Evolutionary conservation across 352 stramenopile genomes (phyloP).

Genomic region (Blastocystis sp.): DNA sequence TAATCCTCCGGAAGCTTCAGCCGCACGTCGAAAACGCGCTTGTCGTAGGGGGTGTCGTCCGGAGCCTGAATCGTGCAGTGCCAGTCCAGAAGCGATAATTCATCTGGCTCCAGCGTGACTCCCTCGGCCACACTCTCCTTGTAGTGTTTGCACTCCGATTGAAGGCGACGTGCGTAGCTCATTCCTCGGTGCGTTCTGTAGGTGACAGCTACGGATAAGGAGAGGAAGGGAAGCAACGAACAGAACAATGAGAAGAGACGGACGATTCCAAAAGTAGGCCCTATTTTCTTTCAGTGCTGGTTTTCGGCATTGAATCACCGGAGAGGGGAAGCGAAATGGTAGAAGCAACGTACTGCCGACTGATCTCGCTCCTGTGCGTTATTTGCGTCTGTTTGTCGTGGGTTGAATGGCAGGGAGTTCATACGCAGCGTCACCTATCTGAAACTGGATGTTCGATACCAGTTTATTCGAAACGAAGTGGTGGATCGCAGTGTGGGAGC

Average conservation of each 20-base stretch:
- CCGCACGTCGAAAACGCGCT: background rate
- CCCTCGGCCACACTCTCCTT: slow-evolving; percentile 6
- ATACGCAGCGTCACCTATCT: background rate
- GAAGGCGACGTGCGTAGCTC: slow-evolving; percentile 4
- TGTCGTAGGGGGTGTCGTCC: slow-evolving; percentile 39
- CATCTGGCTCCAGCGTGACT: slow-evolving; percentile 29
- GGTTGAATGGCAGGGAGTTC: background rate
- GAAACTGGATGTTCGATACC: background rate
- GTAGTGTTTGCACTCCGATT: slow-evolving; percentile 15
- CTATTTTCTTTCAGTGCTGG: background rate
- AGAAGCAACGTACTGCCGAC: background rate
- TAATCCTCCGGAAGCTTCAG: slow-evolving; percentile 43
- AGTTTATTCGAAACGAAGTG: too few species aligned
- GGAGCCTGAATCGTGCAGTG: slow-evolving; percentile 31
- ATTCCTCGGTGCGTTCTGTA: background rate
- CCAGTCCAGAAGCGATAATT: slow-evolving; percentile 42
- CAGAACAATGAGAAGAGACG: background rate
- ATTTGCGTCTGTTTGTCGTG: background rate
- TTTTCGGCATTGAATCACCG: background rate
- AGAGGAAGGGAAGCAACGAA: background rate
- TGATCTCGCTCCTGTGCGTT: background rate
- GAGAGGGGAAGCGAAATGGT: background rate
- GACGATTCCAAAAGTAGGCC: background rate
- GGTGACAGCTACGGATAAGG: background rate
- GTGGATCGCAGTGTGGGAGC: too few species aligned